Conservation (phyloP, 768 basidiomycete species). For the Lactarius quietus region DNA sequence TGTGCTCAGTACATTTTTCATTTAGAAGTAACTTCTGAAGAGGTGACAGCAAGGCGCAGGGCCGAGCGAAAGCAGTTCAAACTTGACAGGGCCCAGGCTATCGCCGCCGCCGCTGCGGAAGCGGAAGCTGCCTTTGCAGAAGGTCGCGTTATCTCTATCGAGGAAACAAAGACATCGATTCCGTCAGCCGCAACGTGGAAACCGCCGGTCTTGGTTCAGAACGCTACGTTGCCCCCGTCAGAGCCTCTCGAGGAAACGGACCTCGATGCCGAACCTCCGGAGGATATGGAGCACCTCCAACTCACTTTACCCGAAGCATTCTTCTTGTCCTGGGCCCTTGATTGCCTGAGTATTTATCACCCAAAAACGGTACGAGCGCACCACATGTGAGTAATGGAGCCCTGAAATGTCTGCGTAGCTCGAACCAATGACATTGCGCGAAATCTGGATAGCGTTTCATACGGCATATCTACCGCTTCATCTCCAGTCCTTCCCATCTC, state of each 20-base stretch:
- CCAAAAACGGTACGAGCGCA: constrained; percentile 55
- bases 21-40: constrained; percentile 80
- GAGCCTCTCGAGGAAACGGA: constrained; percentile 33
- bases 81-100: constrained; percentile 82
- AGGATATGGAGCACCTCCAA: constrained; percentile 87
- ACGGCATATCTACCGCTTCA: constrained; percentile 42
- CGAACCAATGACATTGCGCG: constrained; percentile 49
- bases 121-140: constrained; percentile 79
- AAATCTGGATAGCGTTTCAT: constrained; percentile 68
- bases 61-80: constrained; percentile 92
- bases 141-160: constrained; percentile 54
- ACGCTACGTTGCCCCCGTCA: constrained; percentile 26
- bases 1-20: background rate
- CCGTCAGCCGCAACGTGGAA: constrained; percentile 83
- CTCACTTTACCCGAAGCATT: constrained; percentile 87
- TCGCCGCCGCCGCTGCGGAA: constrained; percentile 75
- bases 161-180: constrained; percentile 53
- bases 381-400: constrained; percentile 1
- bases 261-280: constrained; percentile 50
- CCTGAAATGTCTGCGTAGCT: constrained; percentile 37
- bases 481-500: constrained; percentile 31
- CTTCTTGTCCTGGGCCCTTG: constrained; percentile 80
- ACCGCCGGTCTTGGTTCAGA: constrained; percentile 38
- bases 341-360: constrained; percentile 72
- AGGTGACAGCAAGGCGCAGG: constrained; percentile 83